These are phyloP conservation scores for Physcia stellaris DNA, from an alignment of 495 filamentous ascomycete genomes.

Conservation along the genomic window DNA sequence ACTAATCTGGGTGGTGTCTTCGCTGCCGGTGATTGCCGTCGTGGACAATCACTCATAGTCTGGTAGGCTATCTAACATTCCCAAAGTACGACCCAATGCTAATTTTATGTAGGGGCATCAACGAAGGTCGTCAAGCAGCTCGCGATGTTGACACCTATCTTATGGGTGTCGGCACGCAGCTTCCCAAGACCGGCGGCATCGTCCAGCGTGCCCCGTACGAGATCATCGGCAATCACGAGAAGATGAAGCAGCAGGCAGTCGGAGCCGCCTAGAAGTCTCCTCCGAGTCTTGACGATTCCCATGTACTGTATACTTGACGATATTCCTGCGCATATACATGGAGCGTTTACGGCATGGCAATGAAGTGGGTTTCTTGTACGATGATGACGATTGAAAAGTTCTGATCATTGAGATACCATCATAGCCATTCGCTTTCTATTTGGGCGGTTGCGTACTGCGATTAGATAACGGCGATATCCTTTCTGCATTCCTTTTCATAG, in stretches of 20 bases:
- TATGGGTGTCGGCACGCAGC: conserved; percentile 54
- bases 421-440: no score
- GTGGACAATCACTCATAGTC: conserved; percentile 94
- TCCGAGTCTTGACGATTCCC: no score
- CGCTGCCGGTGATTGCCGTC: conserved; percentile 90
- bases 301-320: no score
- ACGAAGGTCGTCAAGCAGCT: conserved; percentile 88
- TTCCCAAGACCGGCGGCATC: conserved; percentile 92
- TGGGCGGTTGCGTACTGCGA: no score
- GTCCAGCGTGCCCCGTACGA: conserved; percentile 69
- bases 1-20: conserved; percentile 87
- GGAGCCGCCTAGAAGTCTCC: conserved; percentile 7
- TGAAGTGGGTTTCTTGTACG: no score
- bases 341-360: no score
- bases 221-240: conserved; percentile 29
- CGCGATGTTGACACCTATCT: conserved; percentile 91
- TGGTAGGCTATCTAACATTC: conserved; percentile 52
- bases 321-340: no score
- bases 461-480: no score
- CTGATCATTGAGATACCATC: no score
- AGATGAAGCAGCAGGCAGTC: conserved; percentile 14
- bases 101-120: conserved; percentile 66
- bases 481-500: no score
- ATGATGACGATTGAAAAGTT: no score
- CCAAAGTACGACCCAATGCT: neutral